A percentile compares a stretch with the other conserved stretches of the same genome.
Evolutionary conservation across 495 filamentous ascomycete genomes (phyloP).

Genomic region (Annulohypoxylon stygium): DNA sequence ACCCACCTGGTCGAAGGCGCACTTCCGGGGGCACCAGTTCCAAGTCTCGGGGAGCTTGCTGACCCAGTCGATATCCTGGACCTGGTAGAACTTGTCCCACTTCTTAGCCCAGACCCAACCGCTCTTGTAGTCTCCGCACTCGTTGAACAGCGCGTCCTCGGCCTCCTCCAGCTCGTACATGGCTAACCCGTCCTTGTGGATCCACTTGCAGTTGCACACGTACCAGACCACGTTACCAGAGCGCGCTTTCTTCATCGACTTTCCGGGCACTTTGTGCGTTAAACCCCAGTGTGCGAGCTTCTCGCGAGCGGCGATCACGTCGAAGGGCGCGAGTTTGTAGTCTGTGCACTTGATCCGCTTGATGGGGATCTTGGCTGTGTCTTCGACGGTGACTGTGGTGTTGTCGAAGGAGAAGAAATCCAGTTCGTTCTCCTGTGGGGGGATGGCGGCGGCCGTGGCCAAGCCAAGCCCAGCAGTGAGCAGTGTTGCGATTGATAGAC

Average conservation of each 20-base stretch:
- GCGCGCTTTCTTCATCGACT: neutral
- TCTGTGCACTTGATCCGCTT: neutral
- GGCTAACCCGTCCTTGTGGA: neutral
- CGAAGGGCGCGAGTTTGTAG: neutral
- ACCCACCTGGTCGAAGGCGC: neutral
- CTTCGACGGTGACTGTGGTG: neutral
- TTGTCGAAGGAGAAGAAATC: neutral
- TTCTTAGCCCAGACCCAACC: constrained; percentile 2
- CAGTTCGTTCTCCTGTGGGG: neutral
- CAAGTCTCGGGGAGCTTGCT: neutral
- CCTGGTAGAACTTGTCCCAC: constrained; percentile 21
- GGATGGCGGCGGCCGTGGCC: neutral
- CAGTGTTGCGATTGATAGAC: neutral
- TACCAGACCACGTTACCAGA: neutral
- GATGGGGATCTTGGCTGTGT: neutral
- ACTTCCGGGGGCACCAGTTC: neutral
- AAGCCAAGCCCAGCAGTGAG: neutral
- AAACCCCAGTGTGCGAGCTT: neutral
- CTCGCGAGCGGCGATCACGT: neutral
- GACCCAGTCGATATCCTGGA: neutral
- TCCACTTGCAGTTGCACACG: constrained; percentile 25
- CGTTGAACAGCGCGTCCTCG: neutral
- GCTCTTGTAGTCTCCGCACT: constrained; percentile 5
- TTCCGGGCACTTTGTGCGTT: neutral
- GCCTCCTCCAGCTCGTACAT: neutral